Conservation (phyloP, 331 rosid species). For the Arachis monticola region DNA sequence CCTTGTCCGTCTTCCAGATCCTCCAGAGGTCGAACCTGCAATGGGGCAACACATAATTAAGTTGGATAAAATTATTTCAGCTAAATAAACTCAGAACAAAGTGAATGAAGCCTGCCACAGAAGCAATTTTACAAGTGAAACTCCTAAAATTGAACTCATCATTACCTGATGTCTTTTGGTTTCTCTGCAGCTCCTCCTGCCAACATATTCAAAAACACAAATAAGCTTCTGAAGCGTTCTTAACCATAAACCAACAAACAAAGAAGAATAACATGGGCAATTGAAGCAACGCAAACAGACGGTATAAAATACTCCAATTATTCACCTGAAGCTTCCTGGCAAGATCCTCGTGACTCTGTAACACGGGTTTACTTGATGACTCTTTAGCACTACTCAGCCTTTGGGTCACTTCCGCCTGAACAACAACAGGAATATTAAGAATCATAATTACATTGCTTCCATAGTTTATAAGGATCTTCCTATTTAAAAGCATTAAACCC, state of each 20-base stretch:
- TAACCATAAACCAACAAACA: neutral
- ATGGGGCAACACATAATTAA: slow-evolving; percentile 35
- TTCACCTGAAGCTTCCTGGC: slow-evolving; percentile 91
- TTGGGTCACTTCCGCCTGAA: slow-evolving; percentile 93
- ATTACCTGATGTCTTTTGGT: slow-evolving; percentile 78
- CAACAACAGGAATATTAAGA: slow-evolving; percentile 38
- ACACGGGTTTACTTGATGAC: slow-evolving; percentile 68
- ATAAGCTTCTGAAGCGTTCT: neutral
- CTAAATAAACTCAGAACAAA: slow-evolving; percentile 21
- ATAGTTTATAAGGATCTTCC: neutral
- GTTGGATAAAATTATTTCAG: neutral
- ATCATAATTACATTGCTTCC: neutral
- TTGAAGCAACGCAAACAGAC: neutral
- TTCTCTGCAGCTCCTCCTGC: slow-evolving; percentile 91
- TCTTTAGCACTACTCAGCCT: slow-evolving; percentile 86
- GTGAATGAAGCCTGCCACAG: slow-evolving; percentile 15
- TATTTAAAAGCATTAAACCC: slow-evolving; percentile 34
- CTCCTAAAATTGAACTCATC: slow-evolving; percentile 21
- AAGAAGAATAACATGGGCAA: neutral
- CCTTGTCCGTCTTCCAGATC: slow-evolving; percentile 79
- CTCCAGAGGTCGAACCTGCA: slow-evolving; percentile 81
- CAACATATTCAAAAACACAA: slow-evolving; percentile 32
- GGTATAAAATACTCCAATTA: slow-evolving; percentile 8
- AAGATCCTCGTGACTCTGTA: slow-evolving; percentile 92
- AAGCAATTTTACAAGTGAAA: slow-evolving; percentile 17